Evolutionary conservation across 2,329 filamentous ascomycete species (phyloP).

Genomic region (Hysterium pulicare): DNA sequence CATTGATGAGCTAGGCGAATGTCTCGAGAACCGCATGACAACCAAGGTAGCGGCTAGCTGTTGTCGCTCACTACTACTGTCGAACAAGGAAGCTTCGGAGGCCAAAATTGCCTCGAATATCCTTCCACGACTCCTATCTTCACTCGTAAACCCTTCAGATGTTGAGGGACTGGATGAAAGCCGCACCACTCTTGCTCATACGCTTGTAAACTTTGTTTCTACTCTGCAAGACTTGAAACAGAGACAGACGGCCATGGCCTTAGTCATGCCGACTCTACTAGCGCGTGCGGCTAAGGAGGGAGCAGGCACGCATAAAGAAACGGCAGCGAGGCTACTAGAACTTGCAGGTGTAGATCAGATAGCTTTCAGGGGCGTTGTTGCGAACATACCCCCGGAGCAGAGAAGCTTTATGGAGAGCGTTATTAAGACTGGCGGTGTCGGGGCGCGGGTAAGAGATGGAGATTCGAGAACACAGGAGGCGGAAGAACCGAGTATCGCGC

Average conservation of each 20-base stretch:
- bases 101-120: conserved; percentile 69
- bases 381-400: conserved; percentile 65
- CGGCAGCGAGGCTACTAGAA: conserved; percentile 72
- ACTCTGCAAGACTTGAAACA: conserved; percentile 30
- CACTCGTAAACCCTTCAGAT: conserved; percentile 60
- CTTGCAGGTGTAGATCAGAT: conserved; percentile 71
- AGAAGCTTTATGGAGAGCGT: conserved; percentile 78
- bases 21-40: conserved; percentile 75
- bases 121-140: conserved; percentile 70
- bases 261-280: conserved; percentile 76
- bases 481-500: conserved; percentile 73
- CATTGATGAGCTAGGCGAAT: conserved; percentile 79
- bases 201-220: conserved; percentile 69
- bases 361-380: conserved; percentile 72
- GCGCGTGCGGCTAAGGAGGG: conserved; percentile 66
- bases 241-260: conserved; percentile 60
- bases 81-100: conserved; percentile 42
- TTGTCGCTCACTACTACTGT: conserved; percentile 73
- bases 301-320: conserved; percentile 62
- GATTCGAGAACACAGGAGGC: conserved; percentile 52
- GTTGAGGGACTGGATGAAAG: conserved; percentile 78
- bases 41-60: conserved; percentile 89
- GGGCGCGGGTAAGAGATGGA: conserved; percentile 39
- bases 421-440: conserved; percentile 60
- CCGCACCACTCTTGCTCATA: conserved; percentile 67